Percentiles rank a stretch among this genome's conserved stretches.
Evolutionary conservation across 352 stramenopile species (phyloP).

Genomic region (Phytopythium montanum): DNA sequence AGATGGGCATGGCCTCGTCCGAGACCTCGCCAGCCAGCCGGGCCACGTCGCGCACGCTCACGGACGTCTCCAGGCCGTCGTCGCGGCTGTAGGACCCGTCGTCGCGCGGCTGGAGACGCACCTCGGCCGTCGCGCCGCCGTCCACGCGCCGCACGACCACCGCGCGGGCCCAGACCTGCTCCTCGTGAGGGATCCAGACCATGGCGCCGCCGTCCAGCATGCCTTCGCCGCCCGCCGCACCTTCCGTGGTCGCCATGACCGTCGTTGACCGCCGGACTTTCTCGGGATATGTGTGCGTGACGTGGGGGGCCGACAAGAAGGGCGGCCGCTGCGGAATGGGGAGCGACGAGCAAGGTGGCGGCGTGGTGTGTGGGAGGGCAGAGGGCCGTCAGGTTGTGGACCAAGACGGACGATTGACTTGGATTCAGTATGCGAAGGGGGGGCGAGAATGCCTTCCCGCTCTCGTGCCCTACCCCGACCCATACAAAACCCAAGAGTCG

Average conservation of each 20-base stretch:
- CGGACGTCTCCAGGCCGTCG: conserved; percentile 51
- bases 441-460: too few species aligned
- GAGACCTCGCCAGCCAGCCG: conserved; percentile 70
- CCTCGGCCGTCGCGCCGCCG: conserved; percentile 43
- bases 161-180: conserved; percentile 77
- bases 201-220: conserved; percentile 65
- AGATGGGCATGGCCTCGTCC: conserved; percentile 78
- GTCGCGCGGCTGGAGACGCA: conserved; percentile 58
- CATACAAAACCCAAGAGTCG: too few species aligned
- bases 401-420: too few species aligned
- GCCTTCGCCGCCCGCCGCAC: conserved; percentile 21
- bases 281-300: too few species aligned
- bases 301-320: too few species aligned
- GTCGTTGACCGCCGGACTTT: too few species aligned
- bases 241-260: conserved; percentile 14
- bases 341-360: too few species aligned
- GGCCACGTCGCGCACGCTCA: conserved; percentile 65
- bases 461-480: too few species aligned
- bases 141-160: conserved; percentile 55
- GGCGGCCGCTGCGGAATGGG: too few species aligned
- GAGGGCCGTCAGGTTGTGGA: too few species aligned
- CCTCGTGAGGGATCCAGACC: conserved; percentile 77
- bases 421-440: too few species aligned
- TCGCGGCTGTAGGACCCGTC: conserved; percentile 54
- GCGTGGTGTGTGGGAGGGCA: too few species aligned